A percentile compares a stretch with the other conserved stretches of the same genome.
Evolutionary conservation across 768 basidiomycete genomes (phyloP).

Genomic region (Russula ochroleuca): DNA sequence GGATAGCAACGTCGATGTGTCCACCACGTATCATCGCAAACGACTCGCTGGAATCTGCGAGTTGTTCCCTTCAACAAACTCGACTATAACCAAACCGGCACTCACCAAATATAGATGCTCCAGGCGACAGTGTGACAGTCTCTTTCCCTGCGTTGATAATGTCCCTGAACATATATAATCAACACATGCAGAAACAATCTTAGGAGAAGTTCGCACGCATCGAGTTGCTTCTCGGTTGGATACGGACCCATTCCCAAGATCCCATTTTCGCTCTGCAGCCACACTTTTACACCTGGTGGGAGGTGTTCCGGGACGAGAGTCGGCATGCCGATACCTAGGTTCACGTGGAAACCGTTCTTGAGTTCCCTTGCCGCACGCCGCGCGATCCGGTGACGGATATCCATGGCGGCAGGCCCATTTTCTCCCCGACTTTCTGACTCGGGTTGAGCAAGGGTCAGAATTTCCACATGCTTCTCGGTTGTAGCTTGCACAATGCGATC

Average conservation of each 20-base stretch:
- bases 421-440: slow-evolving; percentile 45
- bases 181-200: background rate
- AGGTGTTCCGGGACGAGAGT: slow-evolving; percentile 82
- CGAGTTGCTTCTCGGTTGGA: slow-evolving; percentile 72
- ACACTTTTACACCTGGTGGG: slow-evolving; percentile 70
- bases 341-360: slow-evolving; percentile 83
- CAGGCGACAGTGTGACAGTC: slow-evolving; percentile 87
- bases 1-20: slow-evolving; percentile 89
- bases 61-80: background rate
- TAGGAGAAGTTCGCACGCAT: slow-evolving; percentile 53
- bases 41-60: slow-evolving; percentile 85
- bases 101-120: slow-evolving; percentile 86
- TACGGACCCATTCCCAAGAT: slow-evolving; percentile 90
- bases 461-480: slow-evolving; percentile 72
- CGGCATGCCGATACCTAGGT: slow-evolving; percentile 88
- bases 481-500: slow-evolving; percentile 83
- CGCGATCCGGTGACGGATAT: slow-evolving; percentile 70
- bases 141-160: slow-evolving; percentile 95
- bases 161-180: slow-evolving; percentile 48
- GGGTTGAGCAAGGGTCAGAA: slow-evolving; percentile 57
- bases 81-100: background rate
- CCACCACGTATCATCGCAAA: slow-evolving; percentile 98
- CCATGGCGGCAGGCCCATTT: slow-evolving; percentile 42
- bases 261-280: slow-evolving; percentile 89
- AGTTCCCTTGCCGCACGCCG: slow-evolving; percentile 86